Evolutionary conservation across 768 basidiomycete species (phyloP).

Genomic region (Auriscalpium vulgare): DNA sequence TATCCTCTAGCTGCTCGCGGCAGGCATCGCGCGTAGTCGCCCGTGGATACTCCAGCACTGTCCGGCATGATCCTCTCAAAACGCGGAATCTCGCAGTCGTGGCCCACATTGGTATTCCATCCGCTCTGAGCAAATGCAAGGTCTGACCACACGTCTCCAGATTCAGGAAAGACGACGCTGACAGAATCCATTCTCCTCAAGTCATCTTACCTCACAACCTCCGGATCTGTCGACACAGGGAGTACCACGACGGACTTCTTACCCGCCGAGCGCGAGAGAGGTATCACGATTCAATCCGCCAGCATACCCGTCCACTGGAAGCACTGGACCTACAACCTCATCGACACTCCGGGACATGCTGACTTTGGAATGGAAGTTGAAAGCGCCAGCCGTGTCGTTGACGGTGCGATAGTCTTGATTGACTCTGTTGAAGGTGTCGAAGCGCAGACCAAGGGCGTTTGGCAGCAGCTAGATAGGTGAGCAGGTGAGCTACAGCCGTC

Average conservation of each 20-base stretch:
- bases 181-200: conserved; percentile 81
- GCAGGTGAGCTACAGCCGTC: conserved; percentile 24
- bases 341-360: conserved; percentile 89
- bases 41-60: conserved; percentile 14
- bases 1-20: not conserved
- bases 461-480: conserved; percentile 81
- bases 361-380: conserved; percentile 98
- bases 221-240: conserved; percentile 83
- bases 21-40: not conserved
- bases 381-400: conserved; percentile 83
- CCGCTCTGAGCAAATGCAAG: not conserved
- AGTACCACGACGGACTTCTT: conserved; percentile 89
- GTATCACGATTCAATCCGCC: conserved; percentile 89
- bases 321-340: conserved; percentile 77
- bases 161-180: conserved; percentile 85
- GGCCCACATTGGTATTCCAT: conserved; percentile 71
- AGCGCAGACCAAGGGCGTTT: conserved; percentile 84
- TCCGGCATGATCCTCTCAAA: conserved; percentile 27
- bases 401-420: conserved; percentile 81
- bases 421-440: conserved; percentile 92
- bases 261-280: conserved; percentile 82
- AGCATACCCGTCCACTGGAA: conserved; percentile 87
- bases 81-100: conserved; percentile 79
- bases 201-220: conserved; percentile 60
- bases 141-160: conserved; percentile 29